A percentile compares a stretch with the other conserved stretches of the same genome.
Evolutionary conservation across 1,284 basidiomycete species (phyloP).

Genomic region (Trichosporon sp.): DNA sequence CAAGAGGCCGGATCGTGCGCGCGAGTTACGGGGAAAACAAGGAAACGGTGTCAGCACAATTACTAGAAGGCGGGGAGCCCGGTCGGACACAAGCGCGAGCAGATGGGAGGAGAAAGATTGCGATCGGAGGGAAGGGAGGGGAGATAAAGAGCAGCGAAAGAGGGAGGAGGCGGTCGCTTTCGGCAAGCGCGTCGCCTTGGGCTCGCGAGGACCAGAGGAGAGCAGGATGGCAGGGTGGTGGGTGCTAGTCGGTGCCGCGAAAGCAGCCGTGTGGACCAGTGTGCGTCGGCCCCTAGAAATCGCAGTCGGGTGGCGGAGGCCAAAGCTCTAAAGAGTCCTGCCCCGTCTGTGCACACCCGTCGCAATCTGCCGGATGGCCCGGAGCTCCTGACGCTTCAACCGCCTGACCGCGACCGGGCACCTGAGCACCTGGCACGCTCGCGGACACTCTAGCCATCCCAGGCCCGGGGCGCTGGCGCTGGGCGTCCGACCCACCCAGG

Average conservation of each 20-base stretch:
- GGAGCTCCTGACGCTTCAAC: neutral
- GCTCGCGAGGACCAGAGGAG: neutral
- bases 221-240: neutral
- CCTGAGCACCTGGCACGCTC: neutral
- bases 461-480: neutral
- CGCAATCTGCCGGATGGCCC: constrained; percentile 1
- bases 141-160: neutral
- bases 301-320: constrained; percentile 2
- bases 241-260: neutral
- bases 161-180: neutral
- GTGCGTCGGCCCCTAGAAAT: neutral
- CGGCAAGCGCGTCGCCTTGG: neutral
- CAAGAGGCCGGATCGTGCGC: neutral
- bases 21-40: neutral
- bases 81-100: neutral
- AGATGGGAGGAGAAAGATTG: neutral
- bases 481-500: neutral
- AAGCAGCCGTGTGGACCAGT: neutral
- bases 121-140: neutral
- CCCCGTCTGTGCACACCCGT: constrained; percentile 1
- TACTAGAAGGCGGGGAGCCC: neutral
- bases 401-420: neutral
- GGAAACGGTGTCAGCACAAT: neutral
- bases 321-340: neutral
- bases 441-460: neutral